A percentile compares a stretch with the other conserved stretches of the same genome.
Conservation (phyloP, 202 grass and related monocot species). For the Panicum virgatum region DNA sequence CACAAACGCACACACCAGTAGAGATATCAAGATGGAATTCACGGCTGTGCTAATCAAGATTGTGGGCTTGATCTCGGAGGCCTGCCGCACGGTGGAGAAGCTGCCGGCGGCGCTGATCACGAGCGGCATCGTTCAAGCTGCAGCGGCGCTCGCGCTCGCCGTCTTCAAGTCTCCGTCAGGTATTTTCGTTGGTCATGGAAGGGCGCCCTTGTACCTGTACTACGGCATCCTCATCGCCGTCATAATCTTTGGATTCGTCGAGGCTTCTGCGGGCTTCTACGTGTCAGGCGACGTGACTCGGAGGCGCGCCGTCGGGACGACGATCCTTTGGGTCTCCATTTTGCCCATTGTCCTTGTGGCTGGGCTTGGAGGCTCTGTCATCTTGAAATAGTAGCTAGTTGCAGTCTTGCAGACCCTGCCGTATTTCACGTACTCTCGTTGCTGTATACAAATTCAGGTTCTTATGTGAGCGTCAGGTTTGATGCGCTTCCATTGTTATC, state of each 20-base stretch:
- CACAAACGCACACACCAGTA: background rate
- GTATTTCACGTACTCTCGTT: background rate
- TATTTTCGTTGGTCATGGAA: constrained; percentile 19
- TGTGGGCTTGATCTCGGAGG: background rate
- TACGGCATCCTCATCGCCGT: constrained; percentile 12
- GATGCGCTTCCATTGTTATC: background rate
- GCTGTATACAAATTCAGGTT: background rate
- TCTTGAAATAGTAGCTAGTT: background rate
- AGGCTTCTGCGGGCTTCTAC: constrained; percentile 24
- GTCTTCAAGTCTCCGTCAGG: background rate
- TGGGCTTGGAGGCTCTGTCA: constrained; percentile 1
- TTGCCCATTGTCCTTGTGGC: background rate
- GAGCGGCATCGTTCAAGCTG: background rate
- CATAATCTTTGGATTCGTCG: background rate
- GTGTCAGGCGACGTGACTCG: background rate
- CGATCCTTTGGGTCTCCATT: constrained; percentile 17
- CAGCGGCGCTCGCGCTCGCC: background rate
- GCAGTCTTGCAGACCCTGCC: background rate
- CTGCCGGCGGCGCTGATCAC: constrained; percentile 6
- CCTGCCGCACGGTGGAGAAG: constrained; percentile 12
- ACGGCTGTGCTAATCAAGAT: background rate
- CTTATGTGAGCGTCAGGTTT: background rate
- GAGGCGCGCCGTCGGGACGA: background rate
- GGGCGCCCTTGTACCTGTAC: background rate
- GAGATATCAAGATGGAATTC: background rate